These are phyloP conservation scores for Fusarium compactum DNA, from an alignment of 2,329 filamentous ascomycete genomes.

Conservation along the genomic window DNA sequence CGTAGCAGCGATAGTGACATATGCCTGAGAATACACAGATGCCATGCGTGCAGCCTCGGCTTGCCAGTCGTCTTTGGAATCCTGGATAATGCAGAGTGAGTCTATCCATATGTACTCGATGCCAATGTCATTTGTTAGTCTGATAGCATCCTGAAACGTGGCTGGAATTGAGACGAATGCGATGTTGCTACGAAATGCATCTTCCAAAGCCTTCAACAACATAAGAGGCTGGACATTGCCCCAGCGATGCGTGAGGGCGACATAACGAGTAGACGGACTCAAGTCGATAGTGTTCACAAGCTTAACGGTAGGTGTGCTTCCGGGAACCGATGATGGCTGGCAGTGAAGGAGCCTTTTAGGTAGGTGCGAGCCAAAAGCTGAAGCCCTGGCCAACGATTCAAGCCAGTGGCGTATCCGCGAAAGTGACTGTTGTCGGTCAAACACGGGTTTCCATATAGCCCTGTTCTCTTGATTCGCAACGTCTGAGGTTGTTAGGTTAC, in stretches of 20 bases:
- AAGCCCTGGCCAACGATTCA: background rate
- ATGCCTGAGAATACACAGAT: conserved; percentile 33
- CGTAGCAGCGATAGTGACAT: conserved; percentile 34
- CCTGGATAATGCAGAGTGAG: conserved; percentile 38
- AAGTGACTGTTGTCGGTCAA: conserved; percentile 27
- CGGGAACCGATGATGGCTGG: background rate
- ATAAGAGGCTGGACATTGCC: conserved; percentile 27
- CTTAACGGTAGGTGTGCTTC: conserved; percentile 2
- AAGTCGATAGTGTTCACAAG: background rate
- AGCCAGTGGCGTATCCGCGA: conserved; percentile 26
- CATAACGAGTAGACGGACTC: conserved; percentile 17
- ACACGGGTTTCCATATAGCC: conserved; percentile 16
- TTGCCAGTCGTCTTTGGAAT: conserved; percentile 38
- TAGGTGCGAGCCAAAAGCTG: conserved; percentile 7
- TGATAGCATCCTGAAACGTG: conserved; percentile 36
- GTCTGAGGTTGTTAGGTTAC: conserved; percentile 4
- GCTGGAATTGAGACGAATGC: conserved; percentile 22
- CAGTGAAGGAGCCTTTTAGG: conserved; percentile 33
- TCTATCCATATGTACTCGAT: conserved; percentile 39
- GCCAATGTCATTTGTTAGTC: conserved; percentile 8
- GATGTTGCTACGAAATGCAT: conserved; percentile 12
- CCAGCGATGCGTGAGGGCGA: conserved; percentile 39
- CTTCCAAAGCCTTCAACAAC: background rate
- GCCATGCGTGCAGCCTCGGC: conserved; percentile 35
- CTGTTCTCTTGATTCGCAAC: background rate